These are phyloP conservation scores for Otatea glauca DNA, from an alignment of 176 grass and related monocot species.

Conservation along the genomic window DNA sequence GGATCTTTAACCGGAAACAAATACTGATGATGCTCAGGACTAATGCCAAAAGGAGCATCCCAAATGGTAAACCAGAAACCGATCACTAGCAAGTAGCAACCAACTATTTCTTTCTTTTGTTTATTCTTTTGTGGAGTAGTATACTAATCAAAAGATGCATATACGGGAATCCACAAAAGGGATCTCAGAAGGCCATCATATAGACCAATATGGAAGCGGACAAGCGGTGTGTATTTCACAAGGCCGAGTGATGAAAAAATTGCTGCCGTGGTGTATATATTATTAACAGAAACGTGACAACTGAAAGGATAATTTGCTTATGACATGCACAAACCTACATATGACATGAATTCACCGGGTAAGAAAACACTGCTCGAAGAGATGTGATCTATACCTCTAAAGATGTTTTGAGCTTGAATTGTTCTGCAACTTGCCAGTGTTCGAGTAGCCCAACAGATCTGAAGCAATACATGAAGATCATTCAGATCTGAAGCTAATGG, in stretches of 20 bases:
- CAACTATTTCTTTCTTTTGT: background rate
- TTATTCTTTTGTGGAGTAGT: no score
- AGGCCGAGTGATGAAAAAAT: background rate
- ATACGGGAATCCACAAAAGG: background rate
- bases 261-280: background rate
- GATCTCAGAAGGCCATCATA: background rate
- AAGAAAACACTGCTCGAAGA: constrained; percentile 17
- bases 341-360: background rate
- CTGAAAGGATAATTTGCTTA: background rate
- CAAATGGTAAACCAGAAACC: no score
- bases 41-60: no score
- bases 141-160: no score
- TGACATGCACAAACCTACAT: background rate
- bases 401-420: constrained; percentile 78
- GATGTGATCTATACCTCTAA: constrained; percentile 42
- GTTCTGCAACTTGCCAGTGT: constrained; percentile 60
- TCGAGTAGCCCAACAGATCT: constrained; percentile 59
- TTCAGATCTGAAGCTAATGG: no score
- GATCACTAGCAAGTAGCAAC: background rate
- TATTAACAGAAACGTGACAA: background rate
- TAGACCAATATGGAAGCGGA: background rate
- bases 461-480: no score
- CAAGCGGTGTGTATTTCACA: background rate
- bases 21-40: no score
- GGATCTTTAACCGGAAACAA: background rate